phyloP scores from a whole-genome alignment of 805 yeast genomes.

The Starmerella sp. region DNA sequence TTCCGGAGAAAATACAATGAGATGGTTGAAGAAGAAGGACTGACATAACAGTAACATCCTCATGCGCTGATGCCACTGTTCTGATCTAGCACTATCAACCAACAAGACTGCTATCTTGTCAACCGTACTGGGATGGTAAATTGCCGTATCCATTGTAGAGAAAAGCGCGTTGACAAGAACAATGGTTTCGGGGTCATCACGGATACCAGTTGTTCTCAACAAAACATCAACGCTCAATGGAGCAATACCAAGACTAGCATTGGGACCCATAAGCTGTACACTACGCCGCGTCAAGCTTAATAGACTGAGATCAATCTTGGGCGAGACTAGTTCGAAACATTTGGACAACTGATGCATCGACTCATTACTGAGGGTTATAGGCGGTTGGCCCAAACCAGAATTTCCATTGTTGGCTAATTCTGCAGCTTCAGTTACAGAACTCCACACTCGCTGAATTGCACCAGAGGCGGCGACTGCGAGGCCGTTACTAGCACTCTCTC shows the following conservation, averaged over 20 bases:
- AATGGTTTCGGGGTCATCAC: conserved; percentile 60
- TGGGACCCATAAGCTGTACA: conserved; percentile 43
- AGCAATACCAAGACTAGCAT: conserved; percentile 41
- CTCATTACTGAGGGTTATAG: not conserved
- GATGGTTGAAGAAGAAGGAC: conserved; percentile 56
- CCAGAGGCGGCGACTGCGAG: not conserved
- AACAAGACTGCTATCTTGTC: conserved; percentile 29
- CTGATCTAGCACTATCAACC: conserved; percentile 16
- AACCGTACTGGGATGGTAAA: conserved; percentile 37
- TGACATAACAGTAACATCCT: conserved; percentile 61
- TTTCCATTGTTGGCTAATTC: not conserved
- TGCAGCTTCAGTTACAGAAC: not conserved
- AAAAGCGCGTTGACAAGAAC: conserved; percentile 38
- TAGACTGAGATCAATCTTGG: conserved; percentile 12
- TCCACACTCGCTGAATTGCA: not conserved
- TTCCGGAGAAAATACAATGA: conserved; percentile 43
- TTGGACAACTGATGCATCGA: not conserved
- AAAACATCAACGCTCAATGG: conserved; percentile 57
- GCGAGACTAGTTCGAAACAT: conserved; percentile 4
- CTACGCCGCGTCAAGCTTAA: conserved; percentile 30
- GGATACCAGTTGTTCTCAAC: conserved; percentile 49
- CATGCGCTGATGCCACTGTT: conserved; percentile 50
- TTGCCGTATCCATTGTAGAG: conserved; percentile 37
- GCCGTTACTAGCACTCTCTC: conserved; percentile 13
- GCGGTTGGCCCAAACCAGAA: not conserved